A percentile compares a stretch with the other conserved stretches of the same genome.
phyloP scores from a whole-genome alignment of 1,139 yeast species.

The Debaryomyces coudertii region DNA sequence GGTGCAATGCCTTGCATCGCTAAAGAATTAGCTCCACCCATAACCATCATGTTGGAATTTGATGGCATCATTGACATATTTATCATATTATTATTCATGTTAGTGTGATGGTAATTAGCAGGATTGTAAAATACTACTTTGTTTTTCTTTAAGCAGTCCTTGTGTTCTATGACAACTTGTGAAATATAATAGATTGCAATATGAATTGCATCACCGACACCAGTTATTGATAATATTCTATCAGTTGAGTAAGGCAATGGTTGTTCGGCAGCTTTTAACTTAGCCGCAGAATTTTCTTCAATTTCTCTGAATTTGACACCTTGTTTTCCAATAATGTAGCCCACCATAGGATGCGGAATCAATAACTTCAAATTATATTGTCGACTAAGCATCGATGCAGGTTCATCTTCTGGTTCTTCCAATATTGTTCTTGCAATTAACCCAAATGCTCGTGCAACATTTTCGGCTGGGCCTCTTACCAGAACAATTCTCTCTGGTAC shows the following conservation, averaged over 20 bases:
- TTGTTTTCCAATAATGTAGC: constrained; percentile 79
- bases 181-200: constrained; percentile 79
- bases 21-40: constrained; percentile 21
- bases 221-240: constrained; percentile 68
- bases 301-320: constrained; percentile 80
- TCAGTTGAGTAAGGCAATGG: constrained; percentile 82
- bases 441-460: constrained; percentile 84
- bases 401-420: constrained; percentile 69
- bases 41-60: constrained; percentile 22
- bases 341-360: constrained; percentile 82
- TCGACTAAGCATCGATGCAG: constrained; percentile 58
- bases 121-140: constrained; percentile 69
- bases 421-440: constrained; percentile 66
- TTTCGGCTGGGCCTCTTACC: constrained; percentile 76
- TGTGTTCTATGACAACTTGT: constrained; percentile 65
- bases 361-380: constrained; percentile 63
- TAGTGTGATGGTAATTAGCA: constrained; percentile 46
- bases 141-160: constrained; percentile 52
- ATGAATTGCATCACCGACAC: constrained; percentile 87
- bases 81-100: constrained; percentile 21
- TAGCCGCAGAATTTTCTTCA: constrained; percentile 82
- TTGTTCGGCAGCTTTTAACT: constrained; percentile 74
- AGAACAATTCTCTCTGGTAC: constrained; percentile 78
- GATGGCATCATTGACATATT: constrained; percentile 23
- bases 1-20: constrained; percentile 19